These are phyloP conservation scores for Ormosia semicastrata DNA, from an alignment of 306 rosid genomes.

Conservation along the genomic window DNA sequence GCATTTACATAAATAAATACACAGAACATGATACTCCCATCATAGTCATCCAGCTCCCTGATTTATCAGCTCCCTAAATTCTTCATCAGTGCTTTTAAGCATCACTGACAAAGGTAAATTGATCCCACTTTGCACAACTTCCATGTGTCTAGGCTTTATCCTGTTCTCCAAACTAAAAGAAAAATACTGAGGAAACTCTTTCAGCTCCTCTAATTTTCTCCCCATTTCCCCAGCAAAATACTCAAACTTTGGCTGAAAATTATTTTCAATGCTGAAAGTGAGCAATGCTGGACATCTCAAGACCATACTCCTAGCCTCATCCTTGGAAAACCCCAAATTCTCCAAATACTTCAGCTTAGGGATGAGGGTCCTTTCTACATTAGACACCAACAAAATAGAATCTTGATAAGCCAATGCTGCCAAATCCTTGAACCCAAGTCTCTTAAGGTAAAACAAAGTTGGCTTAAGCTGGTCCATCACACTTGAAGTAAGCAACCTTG, in stretches of 20 bases:
- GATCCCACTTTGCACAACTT: constrained; percentile 53
- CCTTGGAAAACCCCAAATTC: constrained; percentile 55
- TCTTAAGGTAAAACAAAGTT: constrained; percentile 59
- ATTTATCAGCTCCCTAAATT: constrained; percentile 53
- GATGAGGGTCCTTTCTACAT: constrained; percentile 67
- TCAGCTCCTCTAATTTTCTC: constrained; percentile 60
- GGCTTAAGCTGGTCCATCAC: constrained; percentile 82
- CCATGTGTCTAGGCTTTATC: constrained; percentile 79
- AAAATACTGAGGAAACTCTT: constrained; percentile 83
- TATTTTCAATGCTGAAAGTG: constrained; percentile 85
- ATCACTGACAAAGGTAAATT: constrained; percentile 58
- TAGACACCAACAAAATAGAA: constrained; percentile 72
- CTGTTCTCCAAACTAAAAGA: constrained; percentile 90
- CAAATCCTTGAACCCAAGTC: constrained; percentile 73
- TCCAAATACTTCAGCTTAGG: constrained; percentile 70
- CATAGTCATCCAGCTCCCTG: constrained; percentile 14
- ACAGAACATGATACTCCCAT: constrained; percentile 2
- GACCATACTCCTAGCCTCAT: constrained; percentile 59
- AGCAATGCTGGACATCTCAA: constrained; percentile 76
- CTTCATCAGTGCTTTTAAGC: constrained; percentile 82
- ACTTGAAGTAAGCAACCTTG: constrained; percentile 77
- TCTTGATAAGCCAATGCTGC: constrained; percentile 69
- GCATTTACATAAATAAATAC: constrained; percentile 12
- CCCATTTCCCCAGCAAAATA: constrained; percentile 62
- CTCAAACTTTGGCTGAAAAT: constrained; percentile 74